Evolutionary conservation across 768 basidiomycete genomes (phyloP), one percentile per base, ranked within the genome.

Genomic region (Naganishia onofrii): DNA sequence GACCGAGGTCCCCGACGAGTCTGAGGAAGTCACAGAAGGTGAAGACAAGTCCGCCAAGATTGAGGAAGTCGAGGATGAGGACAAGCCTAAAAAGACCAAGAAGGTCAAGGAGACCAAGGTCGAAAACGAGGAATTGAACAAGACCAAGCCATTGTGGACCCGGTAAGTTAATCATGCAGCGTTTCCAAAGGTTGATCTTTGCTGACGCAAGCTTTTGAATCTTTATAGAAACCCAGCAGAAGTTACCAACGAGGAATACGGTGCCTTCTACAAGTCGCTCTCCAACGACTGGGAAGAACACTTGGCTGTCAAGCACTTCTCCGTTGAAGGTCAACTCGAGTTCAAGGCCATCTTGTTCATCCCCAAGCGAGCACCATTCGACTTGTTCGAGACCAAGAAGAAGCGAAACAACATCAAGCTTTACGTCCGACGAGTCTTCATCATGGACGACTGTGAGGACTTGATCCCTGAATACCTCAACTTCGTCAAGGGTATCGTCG

Each of bases 321-420:
- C 95, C 64, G 95, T 99, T 56, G 96, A 99, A 83, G 96, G 96
- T 85, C 96, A 99, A 81, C 93, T 99, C 74, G 96, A 98, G 83
- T 98, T 99, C 88, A 98, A 97, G 88, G 96, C 95, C 32, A 95
- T 99, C 82, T 89, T 99, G 77, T 99, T 87, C 85, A 85, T 97
- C 74, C 95, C 95, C 75, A 98, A 96, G 84, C 93, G 93, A 71
- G 96, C 95, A 53, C 96, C 96, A 65, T 98, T 98, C 83, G 96
- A 99, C 80, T 90, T 99, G 82, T 99, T 99, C 84, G 96, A 99
- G 86, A 91, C 91, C 71, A 98, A 99, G 90, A 98, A 98, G 91
- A 98, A 98, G 88, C 92, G 95, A 79, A 97, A 97, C 88, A 98
- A 98, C 90, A 98, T 99, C 87, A 99, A 99, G 85, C 93, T 99